Base-by-base conservation (phyloP, 78 protist species). In the Emiliania huxleyi region DNA sequence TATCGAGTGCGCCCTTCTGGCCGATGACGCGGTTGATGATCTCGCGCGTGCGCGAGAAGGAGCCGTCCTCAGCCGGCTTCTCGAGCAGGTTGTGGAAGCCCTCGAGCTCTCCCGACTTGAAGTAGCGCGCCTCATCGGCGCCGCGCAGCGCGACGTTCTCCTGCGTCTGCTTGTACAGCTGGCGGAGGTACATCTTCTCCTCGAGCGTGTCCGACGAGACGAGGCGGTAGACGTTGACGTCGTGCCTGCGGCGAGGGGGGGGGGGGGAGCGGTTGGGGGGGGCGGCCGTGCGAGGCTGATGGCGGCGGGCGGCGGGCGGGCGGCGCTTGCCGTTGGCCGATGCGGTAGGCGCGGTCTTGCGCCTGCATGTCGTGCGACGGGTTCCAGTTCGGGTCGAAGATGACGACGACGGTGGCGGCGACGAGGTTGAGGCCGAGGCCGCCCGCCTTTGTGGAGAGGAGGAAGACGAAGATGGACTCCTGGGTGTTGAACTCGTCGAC, bases 361-460 rank as follows among this genome's bases (percentile, higher is more conserved):
- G 99, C 99, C 90, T 98, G 99, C 56, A 90, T 43, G 93, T 96
- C 97, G 29, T 88, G 92, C 21, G 92, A 25, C 1, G 97, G 97
- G 89, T 96, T 96, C 99, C 99, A 98, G 92, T 97, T 99, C 0
- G 99, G 99, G 62, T 98, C 99, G 87, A 85, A 98, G 49, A 98
- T 91, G 92, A 98, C 87, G 3, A 98, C 98, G 2, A 98, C 90
- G 75, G 97, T 93, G 0, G 99, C 99, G 42, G 99, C 98, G 0
- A 97, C 97, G 22, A 98, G 55, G 85, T 98, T 98, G 48, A 98
- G 29, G 26, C 99, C 99, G 4, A 98, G 45, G 12, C 99, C 83
- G 83, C 98, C 98, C 43, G 94, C 96, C 29, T 83, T 48, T 1
- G 99, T 98, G 1, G 99, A 97, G 46, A 98, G 94, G 23, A 98